phyloP scores from a whole-genome alignment of 2,329 filamentous ascomycete genomes.

The Monascus ruber region DNA sequence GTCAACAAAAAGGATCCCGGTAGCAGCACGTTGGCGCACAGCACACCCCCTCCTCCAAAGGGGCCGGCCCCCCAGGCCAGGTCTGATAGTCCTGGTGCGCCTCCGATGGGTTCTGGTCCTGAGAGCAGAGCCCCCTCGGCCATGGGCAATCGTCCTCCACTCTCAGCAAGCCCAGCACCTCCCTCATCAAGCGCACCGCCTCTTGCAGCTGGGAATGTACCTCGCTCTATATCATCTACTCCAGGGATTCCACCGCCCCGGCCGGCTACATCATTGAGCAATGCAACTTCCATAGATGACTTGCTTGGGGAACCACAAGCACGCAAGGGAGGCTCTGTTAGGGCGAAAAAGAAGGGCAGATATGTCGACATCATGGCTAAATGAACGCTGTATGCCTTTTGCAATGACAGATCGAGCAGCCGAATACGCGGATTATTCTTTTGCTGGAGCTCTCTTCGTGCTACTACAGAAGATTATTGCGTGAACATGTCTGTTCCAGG shows the following conservation, averaged over 20 bases:
- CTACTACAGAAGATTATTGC: too few relatives aligned
- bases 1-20: constrained; percentile 82
- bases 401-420: too few relatives aligned
- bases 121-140: constrained; percentile 23
- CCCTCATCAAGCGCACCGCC: constrained; percentile 19
- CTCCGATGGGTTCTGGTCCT: constrained; percentile 11
- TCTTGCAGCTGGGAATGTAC: constrained; percentile 12
- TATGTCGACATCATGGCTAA: constrained; percentile 97
- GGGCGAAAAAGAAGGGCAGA: constrained; percentile 68
- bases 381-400: constrained; percentile 9
- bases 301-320: constrained; percentile 64
- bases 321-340: constrained; percentile 52
- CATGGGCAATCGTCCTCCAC: constrained; percentile 14
- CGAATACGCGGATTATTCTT: too few relatives aligned
- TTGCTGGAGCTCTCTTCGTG: too few relatives aligned
- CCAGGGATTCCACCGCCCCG: constrained; percentile 43
- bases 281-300: constrained; percentile 91
- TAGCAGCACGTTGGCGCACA: constrained; percentile 47
- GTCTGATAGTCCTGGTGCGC: constrained; percentile 41
- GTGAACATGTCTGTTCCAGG: too few relatives aligned
- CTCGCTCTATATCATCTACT: constrained; percentile 27
- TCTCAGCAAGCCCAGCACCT: constrained; percentile 21
- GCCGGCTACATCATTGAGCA: constrained; percentile 73
- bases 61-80: constrained; percentile 39
- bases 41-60: constrained; percentile 70